These are phyloP conservation scores for Yamadazyma sp. DNA, from an alignment of 805 yeast species.

Conservation along the genomic window DNA sequence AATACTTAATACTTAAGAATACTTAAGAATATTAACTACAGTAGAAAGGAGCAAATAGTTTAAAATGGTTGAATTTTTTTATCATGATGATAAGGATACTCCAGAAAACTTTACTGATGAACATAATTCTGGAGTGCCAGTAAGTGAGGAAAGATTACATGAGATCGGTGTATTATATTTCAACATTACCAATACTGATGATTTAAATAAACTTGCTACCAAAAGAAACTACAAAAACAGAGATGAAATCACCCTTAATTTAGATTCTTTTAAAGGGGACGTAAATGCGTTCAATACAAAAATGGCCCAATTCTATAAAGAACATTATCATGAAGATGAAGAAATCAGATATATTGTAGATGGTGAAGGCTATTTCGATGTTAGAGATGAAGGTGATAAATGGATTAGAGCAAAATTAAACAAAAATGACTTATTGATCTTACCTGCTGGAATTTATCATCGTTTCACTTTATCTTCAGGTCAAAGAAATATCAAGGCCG, in stretches of 20 bases:
- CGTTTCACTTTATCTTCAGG: constrained; percentile 73
- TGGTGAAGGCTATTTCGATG: constrained; percentile 92
- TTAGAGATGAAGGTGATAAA: constrained; percentile 54
- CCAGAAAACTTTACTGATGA: constrained; percentile 59
- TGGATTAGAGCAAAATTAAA: constrained; percentile 78
- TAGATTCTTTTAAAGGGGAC: constrained; percentile 60
- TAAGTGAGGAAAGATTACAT: constrained; percentile 47
- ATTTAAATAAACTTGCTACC: constrained; percentile 63
- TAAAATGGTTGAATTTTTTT: constrained; percentile 36
- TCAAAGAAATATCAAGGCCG: constrained; percentile 64
- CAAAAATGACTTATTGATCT: constrained; percentile 63
- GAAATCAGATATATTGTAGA: constrained; percentile 88
- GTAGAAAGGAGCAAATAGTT: too few relatives aligned
- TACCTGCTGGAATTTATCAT: constrained; percentile 94
- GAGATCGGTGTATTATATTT: constrained; percentile 68
- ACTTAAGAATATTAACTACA: too few relatives aligned
- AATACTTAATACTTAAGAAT: too few relatives aligned
- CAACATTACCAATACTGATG: constrained; percentile 45
- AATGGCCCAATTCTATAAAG: constrained; percentile 68
- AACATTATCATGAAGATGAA: constrained; percentile 95
- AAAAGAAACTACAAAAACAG: constrained; percentile 77
- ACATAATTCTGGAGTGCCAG: constrained; percentile 68
- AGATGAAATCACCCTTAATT: constrained; percentile 64
- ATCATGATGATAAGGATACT: constrained; percentile 59
- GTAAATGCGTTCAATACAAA: constrained; percentile 54